These are phyloP conservation scores for Asterella californica DNA, from an alignment of 225 moss, liverwort and hornwort species.

Conservation along the genomic window DNA sequence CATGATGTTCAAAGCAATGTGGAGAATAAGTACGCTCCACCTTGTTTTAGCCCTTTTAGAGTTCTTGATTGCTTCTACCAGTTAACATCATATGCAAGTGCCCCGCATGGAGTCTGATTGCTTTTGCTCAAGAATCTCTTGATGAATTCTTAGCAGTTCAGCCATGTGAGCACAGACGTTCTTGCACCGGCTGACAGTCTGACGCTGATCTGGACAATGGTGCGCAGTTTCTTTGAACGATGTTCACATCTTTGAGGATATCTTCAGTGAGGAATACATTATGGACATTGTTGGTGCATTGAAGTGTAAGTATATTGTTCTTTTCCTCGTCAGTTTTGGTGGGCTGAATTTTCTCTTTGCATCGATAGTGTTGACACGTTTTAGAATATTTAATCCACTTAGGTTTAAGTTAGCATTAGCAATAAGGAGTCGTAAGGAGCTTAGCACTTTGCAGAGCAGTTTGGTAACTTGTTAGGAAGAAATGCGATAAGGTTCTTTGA, in stretches of 20 bases:
- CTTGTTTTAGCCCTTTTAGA: neutral
- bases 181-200: too few relatives aligned
- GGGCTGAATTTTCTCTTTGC: too few relatives aligned
- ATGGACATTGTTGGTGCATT: conserved; percentile 93
- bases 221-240: conserved; percentile 87
- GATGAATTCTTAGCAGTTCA: neutral
- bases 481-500: neutral
- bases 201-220: neutral
- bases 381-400: neutral
- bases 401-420: neutral
- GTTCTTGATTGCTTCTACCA: neutral
- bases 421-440: neutral
- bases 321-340: too few relatives aligned
- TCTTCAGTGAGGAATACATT: conserved; percentile 87
- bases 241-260: conserved; percentile 82
- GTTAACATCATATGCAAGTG: neutral
- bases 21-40: conserved; percentile 78
- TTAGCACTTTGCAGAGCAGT: too few relatives aligned
- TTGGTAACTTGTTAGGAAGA: neutral
- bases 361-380: neutral
- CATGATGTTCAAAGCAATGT: conserved; percentile 76
- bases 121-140: neutral
- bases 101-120: neutral
- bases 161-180: neutral
- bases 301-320: conserved; percentile 57